Base-by-base conservation (phyloP, 2,329 filamentous ascomycete genomes). In the Geosmithia putterillii region DNA sequence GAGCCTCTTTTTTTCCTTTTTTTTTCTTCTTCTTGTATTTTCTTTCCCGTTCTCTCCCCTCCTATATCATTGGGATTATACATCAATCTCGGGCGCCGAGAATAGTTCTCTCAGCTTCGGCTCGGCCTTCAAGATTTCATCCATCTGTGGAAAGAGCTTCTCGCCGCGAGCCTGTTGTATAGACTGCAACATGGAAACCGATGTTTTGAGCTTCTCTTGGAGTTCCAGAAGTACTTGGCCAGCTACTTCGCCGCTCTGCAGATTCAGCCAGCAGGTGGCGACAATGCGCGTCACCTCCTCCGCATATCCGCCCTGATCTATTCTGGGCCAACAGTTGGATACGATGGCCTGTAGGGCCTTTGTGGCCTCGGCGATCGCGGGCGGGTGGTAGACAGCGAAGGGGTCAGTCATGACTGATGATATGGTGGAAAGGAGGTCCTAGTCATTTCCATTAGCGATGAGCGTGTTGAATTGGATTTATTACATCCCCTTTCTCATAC, bases 391-490 rank as follows among this genome's bases (percentile, higher is more conserved):
- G 9, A 72, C 63, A 1, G 73, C 71, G 54, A 92, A 86, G 0
- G 85, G 79, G 53, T 88, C 79, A 2, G 74, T 70, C 43, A 94
- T 64, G 9, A 82, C 73, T 35, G 67, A 64, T 2, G 76, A 76
- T 9, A 86, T 59, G 48, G 89, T 67, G 0, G 83, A 78, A 1
- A 94, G 57, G 7, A 90, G 60, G 39, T 79, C 74, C 69, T 85
- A 45, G 41, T 42, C 18, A 32, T 22, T n/a, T 19, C 15, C 8
- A 17, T 41, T 40, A 28, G 41, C 15, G 32, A 38, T n/a, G 4
- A 12, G n/a, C 18, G 25, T 14, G 18, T 36, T 17, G 7, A 41
- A 12, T 38, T 36, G 22, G 21, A 39, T 32, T 6, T 7, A 25
- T 25, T 7, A 28, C 38, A 32, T 20, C 23, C n/a, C 17, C 19